Evolutionary conservation across 2,329 filamentous ascomycete genomes (phyloP).

Genomic region (Pseudogymnoascus sp.): DNA sequence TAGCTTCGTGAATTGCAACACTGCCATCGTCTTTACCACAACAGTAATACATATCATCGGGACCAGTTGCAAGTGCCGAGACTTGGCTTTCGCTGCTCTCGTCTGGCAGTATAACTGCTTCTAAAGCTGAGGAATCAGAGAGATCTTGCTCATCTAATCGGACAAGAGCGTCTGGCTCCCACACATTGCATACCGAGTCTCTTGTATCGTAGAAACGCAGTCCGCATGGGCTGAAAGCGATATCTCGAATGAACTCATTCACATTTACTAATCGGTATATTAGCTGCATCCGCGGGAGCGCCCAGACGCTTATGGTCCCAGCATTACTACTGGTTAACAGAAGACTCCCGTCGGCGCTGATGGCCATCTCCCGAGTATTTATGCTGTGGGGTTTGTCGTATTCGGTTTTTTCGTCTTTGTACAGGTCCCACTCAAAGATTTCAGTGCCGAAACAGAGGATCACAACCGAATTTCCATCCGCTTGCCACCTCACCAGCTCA

Average conservation of each 20-base stretch:
- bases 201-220: slow-evolving; percentile 25
- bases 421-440: background rate
- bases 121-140: slow-evolving; percentile 1
- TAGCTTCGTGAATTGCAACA: slow-evolving; percentile 15
- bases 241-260: slow-evolving; percentile 17
- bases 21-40: slow-evolving; percentile 20
- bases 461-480: background rate
- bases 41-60: slow-evolving; percentile 16
- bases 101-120: background rate
- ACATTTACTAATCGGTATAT: slow-evolving; percentile 14
- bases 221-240: slow-evolving; percentile 22
- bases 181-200: slow-evolving; percentile 21
- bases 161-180: slow-evolving; percentile 24
- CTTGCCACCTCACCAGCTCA: background rate
- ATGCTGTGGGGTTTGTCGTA: slow-evolving; percentile 17
- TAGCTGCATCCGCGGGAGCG: slow-evolving; percentile 20
- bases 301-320: slow-evolving; percentile 23
- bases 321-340: slow-evolving; percentile 21
- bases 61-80: slow-evolving; percentile 10
- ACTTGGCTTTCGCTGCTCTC: slow-evolving; percentile 9
- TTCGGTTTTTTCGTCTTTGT: background rate
- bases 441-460: background rate
- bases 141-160: slow-evolving; percentile 16
- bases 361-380: slow-evolving; percentile 17
- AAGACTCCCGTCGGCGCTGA: slow-evolving; percentile 20